phyloP scores from a whole-genome alignment of 495 filamentous ascomycete species.

The Hypoxylon fragiforme region DNA sequence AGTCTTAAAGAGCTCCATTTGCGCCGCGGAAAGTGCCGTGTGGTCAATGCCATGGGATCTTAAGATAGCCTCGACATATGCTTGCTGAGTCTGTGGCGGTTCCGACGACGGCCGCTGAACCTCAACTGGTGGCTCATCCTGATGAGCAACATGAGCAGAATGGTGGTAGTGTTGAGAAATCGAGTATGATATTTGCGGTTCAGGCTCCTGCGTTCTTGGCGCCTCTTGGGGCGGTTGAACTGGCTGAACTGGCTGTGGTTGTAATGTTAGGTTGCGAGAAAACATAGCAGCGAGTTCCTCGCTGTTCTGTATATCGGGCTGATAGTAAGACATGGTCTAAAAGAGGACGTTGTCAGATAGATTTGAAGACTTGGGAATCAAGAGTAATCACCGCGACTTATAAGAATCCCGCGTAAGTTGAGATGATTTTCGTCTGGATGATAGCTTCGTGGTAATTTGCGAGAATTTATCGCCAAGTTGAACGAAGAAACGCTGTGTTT shows the following conservation, averaged over 20 bases:
- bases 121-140: conserved; percentile 35
- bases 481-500: conserved; percentile 15
- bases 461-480: conserved; percentile 3
- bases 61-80: conserved; percentile 50
- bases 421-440: background rate
- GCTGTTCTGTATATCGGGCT: conserved; percentile 54
- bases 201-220: conserved; percentile 35
- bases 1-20: conserved; percentile 63
- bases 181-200: conserved; percentile 59
- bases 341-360: conserved; percentile 2
- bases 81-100: conserved; percentile 49
- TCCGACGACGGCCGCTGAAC: conserved; percentile 52
- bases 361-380: background rate
- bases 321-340: conserved; percentile 42
- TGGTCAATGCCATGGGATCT: conserved; percentile 58
- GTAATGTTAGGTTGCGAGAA: conserved; percentile 63
- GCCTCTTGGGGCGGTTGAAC: conserved; percentile 34
- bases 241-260: conserved; percentile 42
- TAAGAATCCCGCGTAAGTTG: background rate
- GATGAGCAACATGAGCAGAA: conserved; percentile 57
- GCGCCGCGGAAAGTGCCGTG: conserved; percentile 55
- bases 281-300: conserved; percentile 73
- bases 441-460: conserved; percentile 7
- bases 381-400: conserved; percentile 23
- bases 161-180: conserved; percentile 78